phyloP scores from a whole-genome alignment of 805 yeast species.

The Tetrapisispora namnaoensis region DNA sequence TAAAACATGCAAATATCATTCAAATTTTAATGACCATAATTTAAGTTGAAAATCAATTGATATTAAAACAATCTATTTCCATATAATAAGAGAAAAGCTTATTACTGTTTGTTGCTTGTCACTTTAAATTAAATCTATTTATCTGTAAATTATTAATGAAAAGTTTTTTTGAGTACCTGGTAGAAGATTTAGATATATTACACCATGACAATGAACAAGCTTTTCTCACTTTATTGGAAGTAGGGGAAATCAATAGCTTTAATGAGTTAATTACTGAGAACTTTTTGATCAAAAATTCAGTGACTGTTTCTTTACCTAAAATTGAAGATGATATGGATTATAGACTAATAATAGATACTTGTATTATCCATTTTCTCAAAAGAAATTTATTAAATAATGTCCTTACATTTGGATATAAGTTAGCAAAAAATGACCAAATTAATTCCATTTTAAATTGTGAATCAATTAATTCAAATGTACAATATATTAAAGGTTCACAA shows the following conservation, averaged over 20 bases:
- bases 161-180: constrained; percentile 6
- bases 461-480: constrained; percentile 32
- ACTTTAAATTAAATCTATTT: no score
- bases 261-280: constrained; percentile 5
- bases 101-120: neutral
- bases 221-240: neutral
- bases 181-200: constrained; percentile 4
- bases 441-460: constrained; percentile 26
- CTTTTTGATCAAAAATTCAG: constrained; percentile 8
- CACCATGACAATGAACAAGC: neutral
- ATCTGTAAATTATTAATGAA: constrained; percentile 4
- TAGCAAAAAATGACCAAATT: constrained; percentile 25
- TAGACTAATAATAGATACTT: constrained; percentile 33
- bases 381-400: constrained; percentile 29
- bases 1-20: no score
- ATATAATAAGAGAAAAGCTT: no score
- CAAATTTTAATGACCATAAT: no score
- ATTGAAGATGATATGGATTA: constrained; percentile 8
- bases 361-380: constrained; percentile 29
- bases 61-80: no score
- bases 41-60: no score
- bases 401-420: constrained; percentile 35
- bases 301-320: constrained; percentile 4
- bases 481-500: constrained; percentile 32
- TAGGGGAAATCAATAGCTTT: constrained; percentile 7